phyloP scores from a whole-genome alignment of 140 eudicot genomes.

The Ambrosia hybrid region DNA sequence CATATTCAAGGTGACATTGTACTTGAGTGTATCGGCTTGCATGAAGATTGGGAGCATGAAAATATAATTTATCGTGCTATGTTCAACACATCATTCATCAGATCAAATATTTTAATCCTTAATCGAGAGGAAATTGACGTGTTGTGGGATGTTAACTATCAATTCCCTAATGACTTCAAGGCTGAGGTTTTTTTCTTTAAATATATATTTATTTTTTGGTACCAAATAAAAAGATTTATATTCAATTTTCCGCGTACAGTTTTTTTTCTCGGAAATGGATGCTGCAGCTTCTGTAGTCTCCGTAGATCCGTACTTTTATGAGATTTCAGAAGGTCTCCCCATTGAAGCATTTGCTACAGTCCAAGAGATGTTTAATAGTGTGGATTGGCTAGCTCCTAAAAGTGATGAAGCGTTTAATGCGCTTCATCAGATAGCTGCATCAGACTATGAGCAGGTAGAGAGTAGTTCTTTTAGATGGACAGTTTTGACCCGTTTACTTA shows the following conservation, averaged over 20 bases:
- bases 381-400: conserved; percentile 69
- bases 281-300: conserved; percentile 46
- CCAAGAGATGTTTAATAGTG: conserved; percentile 74
- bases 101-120: conserved; percentile 90
- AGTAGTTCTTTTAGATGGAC: conserved; percentile 6
- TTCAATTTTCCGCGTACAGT: conserved; percentile 44
- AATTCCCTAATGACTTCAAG: conserved; percentile 72
- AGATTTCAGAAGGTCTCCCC: conserved; percentile 79
- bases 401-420: conserved; percentile 47
- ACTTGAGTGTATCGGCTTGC: conserved; percentile 75
- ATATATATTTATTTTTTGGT: neutral
- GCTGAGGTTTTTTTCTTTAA: conserved; percentile 58
- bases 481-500: conserved; percentile 1
- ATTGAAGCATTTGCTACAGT: conserved; percentile 91
- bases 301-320: conserved; percentile 51
- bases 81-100: conserved; percentile 91
- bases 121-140: conserved; percentile 83
- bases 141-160: conserved; percentile 73
- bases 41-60: conserved; percentile 74
- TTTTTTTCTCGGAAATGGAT: conserved; percentile 94
- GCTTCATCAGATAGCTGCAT: conserved; percentile 43
- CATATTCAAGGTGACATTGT: conserved; percentile 92
- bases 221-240: conserved; percentile 7
- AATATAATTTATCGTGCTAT: conserved; percentile 76
- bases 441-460: conserved; percentile 38